Evolutionary conservation across 176 grass and related monocot genomes (phyloP).

Genomic region (Aegilops bicornis): DNA sequence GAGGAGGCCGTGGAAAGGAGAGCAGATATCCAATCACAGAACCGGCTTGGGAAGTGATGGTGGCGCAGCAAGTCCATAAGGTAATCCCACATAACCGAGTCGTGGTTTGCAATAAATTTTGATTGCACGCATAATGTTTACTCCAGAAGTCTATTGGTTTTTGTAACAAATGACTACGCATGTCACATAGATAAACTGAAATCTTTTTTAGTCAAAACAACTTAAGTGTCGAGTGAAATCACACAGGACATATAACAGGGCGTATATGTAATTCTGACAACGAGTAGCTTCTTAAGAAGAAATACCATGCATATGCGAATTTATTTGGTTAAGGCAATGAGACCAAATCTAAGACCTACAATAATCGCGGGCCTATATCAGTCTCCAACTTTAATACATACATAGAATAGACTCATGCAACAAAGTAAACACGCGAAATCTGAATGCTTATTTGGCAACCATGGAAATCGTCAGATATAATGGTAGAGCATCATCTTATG

Average conservation of each 20-base stretch:
- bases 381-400: not conserved
- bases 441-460: not conserved
- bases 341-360: not conserved
- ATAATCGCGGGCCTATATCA: not conserved
- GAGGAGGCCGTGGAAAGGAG: too few relatives aligned
- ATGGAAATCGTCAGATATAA: not conserved
- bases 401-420: not conserved
- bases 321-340: not conserved
- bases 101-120: too few relatives aligned
- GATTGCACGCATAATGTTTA: too few relatives aligned
- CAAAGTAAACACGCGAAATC: not conserved
- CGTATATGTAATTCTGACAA: not conserved
- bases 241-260: not conserved
- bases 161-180: too few relatives aligned
- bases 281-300: not conserved
- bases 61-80: too few relatives aligned
- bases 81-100: too few relatives aligned
- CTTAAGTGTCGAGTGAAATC: not conserved
- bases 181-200: too few relatives aligned
- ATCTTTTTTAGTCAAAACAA: not conserved
- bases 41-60: too few relatives aligned
- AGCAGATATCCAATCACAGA: too few relatives aligned
- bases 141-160: too few relatives aligned
- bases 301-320: not conserved
- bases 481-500: not conserved